Percentiles rank a stretch among this genome's conserved stretches.
phyloP scores from a whole-genome alignment of 1,284 basidiomycete species.

The Fistulina hepatica region DNA sequence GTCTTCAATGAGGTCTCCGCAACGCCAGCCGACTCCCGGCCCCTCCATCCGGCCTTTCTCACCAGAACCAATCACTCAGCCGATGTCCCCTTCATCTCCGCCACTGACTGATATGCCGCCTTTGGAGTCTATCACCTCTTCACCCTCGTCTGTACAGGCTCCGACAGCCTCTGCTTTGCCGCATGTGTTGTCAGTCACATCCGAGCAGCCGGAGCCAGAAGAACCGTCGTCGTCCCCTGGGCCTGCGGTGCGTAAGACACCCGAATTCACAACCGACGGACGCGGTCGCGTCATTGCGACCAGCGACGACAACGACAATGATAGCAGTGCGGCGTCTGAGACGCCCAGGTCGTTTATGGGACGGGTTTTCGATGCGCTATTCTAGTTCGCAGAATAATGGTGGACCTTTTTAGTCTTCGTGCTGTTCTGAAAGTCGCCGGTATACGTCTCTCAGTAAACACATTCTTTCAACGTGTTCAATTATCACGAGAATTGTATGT shows the following conservation, averaged over 20 bases:
- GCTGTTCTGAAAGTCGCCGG: too few species aligned
- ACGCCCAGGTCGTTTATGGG: constrained; percentile 12
- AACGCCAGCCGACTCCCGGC: too few species aligned
- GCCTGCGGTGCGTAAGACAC: too few species aligned
- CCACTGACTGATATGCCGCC: background rate
- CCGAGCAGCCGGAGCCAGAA: too few species aligned
- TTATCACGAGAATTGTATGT: too few species aligned
- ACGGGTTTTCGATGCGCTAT: constrained; percentile 14
- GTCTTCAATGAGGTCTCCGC: too few species aligned
- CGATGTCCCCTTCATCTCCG: constrained; percentile 1
- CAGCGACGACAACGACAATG: constrained; percentile 6
- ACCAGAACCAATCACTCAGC: constrained; percentile 3
- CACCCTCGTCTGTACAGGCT: constrained; percentile 11
- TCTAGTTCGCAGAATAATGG: too few species aligned
- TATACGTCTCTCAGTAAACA: too few species aligned
- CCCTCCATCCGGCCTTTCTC: constrained; percentile 55
- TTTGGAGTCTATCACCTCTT: constrained; percentile 1
- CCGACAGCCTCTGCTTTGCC: too few species aligned
- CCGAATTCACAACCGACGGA: constrained; percentile 17
- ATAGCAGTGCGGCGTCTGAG: constrained; percentile 2
- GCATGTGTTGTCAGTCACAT: too few species aligned
- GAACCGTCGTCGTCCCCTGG: constrained; percentile 11
- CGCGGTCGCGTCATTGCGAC: constrained; percentile 21
- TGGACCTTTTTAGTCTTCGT: too few species aligned
- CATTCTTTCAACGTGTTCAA: too few species aligned